Base-by-base conservation (phyloP, 2,329 filamentous ascomycete genomes). In the Colletotrichum phormii region DNA sequence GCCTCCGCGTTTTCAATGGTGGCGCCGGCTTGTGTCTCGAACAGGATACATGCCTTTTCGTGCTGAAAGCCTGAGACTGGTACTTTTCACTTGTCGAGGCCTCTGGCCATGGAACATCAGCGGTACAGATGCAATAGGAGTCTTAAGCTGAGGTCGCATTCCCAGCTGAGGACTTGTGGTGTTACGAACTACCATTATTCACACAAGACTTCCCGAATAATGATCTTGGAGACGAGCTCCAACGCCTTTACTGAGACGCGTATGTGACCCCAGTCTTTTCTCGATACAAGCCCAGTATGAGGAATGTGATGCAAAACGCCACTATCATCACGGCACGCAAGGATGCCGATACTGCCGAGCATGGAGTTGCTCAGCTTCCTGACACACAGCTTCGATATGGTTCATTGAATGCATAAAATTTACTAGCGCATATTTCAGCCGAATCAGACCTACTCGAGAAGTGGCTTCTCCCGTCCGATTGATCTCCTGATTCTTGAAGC, bases 11-110 rank as follows among this genome's bases (percentile, higher is more conserved):
- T 61, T 24, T 49, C 46, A 6, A 31, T 22, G 26, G 26, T 26
- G 33, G 26, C 46, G 53, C 60, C 31, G 42, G 66, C 60, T 55
- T 31, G 70, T 64, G 70, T 33, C 49, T 61, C 66, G 22, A 42
- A 35, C 58, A 60, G 46, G 22, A 59, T 64, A 69, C 54, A 72
- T 60, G 70, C 60, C 61, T 60, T 69, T 69, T 64, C 33, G 4
- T 49, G 59, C 54, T 64, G 26, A 29, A 5, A 29, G 26, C 4
- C 26, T 29, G 42, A 26, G 49, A 35, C 31, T 33, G 35, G 54
- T 42, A 33, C 66, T 57, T 37, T 66, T 70, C 70, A 12, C n/a
- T 26, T 9, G 26, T 26, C 18, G 18, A 62, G 46, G 37, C 26
- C 37, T 11, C 11, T 24, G 22, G 1, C 7, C 12, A 13, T 46